A percentile compares a stretch with the other conserved stretches of the same genome.
phyloP scores from a whole-genome alignment of 2,329 filamentous ascomycete species.

The Fusarium setosum region DNA sequence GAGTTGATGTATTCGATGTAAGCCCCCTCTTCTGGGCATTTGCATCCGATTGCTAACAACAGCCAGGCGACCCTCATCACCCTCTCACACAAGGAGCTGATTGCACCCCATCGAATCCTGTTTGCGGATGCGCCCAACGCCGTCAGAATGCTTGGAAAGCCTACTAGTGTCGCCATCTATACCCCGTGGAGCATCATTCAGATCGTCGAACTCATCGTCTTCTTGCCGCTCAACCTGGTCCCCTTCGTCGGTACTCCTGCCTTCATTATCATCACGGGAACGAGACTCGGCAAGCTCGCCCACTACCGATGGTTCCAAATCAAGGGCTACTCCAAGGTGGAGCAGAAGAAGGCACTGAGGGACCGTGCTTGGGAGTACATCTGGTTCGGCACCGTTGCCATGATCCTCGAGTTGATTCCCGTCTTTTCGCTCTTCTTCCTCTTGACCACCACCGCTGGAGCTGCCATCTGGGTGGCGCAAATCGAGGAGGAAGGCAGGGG shows the following conservation, averaged over 20 bases:
- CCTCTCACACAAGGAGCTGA: constrained; percentile 75
- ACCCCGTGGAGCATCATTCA: constrained; percentile 92
- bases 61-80: constrained; percentile 78
- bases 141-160: constrained; percentile 84
- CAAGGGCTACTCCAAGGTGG: constrained; percentile 77
- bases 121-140: constrained; percentile 76
- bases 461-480: constrained; percentile 86
- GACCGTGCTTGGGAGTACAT: constrained; percentile 83
- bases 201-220: constrained; percentile 84
- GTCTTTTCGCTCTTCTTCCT: constrained; percentile 95
- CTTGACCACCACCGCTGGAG: constrained; percentile 85
- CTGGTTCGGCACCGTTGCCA: constrained; percentile 90
- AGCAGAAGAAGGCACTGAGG: constrained; percentile 77
- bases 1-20: constrained; percentile 87
- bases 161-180: constrained; percentile 80
- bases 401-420: constrained; percentile 88
- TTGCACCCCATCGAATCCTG: constrained; percentile 73
- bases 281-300: constrained; percentile 86
- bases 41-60: constrained; percentile 7
- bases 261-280: constrained; percentile 90
- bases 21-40: constrained; percentile 42
- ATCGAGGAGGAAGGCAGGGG: constrained; percentile 71
- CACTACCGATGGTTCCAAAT: constrained; percentile 93
- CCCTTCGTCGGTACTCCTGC: constrained; percentile 85
- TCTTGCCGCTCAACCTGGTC: constrained; percentile 87